Conservation (phyloP, 768 basidiomycete species). For the Termitomyces sp. region DNA sequence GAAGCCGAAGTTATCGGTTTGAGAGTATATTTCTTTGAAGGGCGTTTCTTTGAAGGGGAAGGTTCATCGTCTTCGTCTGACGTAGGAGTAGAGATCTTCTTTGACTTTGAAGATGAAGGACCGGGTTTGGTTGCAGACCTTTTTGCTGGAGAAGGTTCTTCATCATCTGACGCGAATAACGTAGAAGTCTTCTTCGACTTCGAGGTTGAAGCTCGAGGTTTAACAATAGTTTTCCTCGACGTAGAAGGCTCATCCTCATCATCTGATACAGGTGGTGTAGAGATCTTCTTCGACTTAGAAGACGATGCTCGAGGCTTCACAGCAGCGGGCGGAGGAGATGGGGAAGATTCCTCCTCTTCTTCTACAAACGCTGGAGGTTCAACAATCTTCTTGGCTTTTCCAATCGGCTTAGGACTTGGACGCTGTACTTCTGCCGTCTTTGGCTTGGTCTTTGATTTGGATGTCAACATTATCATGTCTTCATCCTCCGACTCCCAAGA, state of each 20-base stretch:
- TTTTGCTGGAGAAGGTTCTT: neutral
- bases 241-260: conserved; percentile 10
- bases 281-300: neutral
- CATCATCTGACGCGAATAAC: conserved; percentile 10
- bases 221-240: neutral
- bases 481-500: conserved; percentile 19
- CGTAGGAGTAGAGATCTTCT: neutral
- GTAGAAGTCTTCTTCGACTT: neutral
- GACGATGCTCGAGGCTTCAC: conserved; percentile 3
- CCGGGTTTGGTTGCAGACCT: neutral
- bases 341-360: conserved; percentile 12
- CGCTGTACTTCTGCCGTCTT: conserved; percentile 16
- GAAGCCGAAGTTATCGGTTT: neutral
- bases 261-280: conserved; percentile 8
- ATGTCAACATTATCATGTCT: conserved; percentile 8
- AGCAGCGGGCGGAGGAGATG: conserved; percentile 3
- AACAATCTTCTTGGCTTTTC: conserved; percentile 9
- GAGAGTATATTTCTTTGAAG: too few species aligned
- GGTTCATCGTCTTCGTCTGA: neutral
- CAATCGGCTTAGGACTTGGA: conserved; percentile 8
- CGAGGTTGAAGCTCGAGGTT: conserved; percentile 1
- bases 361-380: conserved; percentile 11
- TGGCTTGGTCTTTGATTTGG: conserved; percentile 15
- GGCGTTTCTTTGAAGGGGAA: neutral
- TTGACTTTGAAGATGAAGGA: neutral